Evolutionary conservation across 208 protist species (phyloP), one percentile per base, ranked within the genome.

Genomic region (Leptomonas pyrrhocoris): DNA sequence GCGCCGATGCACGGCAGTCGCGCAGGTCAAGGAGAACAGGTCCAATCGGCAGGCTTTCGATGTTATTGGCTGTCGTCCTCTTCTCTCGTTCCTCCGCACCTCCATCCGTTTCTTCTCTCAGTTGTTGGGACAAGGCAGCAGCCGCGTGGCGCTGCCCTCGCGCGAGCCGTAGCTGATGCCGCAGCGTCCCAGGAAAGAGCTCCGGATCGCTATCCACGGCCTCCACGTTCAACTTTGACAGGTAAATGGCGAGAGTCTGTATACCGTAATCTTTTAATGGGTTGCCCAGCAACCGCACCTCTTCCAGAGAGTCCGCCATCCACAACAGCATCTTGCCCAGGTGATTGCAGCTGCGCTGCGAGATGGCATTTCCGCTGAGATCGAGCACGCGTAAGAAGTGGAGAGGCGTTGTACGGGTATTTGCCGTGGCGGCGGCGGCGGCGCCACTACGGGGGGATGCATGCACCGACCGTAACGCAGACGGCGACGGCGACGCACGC

Each of bases 241-340:
- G 61, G 65, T 93, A 92, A 40, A 93, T 85, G 27, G 73, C 73
- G n/a, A 95, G 80, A 19, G 81, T 79, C 64, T 89, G 90, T 58
- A 95, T 82, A 36, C 90, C 90, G 61, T 93, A 85, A 67, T 95
- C 90, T 40, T 83, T 73, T 2, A 95, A 63, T 18, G 77, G 73
- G 79, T 95, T 95, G 25, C 79, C 69, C 25, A 72, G 30, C 31
- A 93, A 68, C 21, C 78, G 67, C 55, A 95, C 53, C 72, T 89
- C 79, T 46, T 87, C 81, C 15, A 95, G 78, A 13, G 85, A 89
- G 49, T 77, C 81, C 2, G 88, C 81, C 40, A 76, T 74, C 72
- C 81, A 85, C 46, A 93, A 74, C 40, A 93, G 58, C 58, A 92
- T 57, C 49, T 87, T 85, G 56, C 90, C 88, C 18, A 96, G 45